Percentiles rank a stretch among this genome's conserved stretches.
Evolutionary conservation across 768 basidiomycete species (phyloP).

Genomic region (Suillus hirtellus): DNA sequence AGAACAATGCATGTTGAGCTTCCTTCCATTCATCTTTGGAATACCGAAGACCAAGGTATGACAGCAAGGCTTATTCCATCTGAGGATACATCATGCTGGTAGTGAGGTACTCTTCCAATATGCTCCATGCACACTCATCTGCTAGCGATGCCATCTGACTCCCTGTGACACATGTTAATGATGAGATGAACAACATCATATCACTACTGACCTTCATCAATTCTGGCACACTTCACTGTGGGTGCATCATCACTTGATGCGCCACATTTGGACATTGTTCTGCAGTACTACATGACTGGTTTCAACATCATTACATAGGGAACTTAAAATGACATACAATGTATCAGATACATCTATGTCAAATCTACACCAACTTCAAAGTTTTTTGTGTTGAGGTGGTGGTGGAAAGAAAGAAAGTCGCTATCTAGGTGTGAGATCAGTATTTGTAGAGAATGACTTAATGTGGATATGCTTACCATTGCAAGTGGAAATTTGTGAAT

Average conservation of each 20-base stretch:
- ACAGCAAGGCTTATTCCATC: background rate
- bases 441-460: background rate
- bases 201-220: background rate
- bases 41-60: background rate
- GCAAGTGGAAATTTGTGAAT: no score
- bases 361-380: background rate
- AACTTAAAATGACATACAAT: background rate
- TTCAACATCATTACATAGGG: background rate
- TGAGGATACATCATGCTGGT: background rate
- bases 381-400: background rate
- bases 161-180: background rate
- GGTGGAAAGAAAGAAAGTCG: background rate
- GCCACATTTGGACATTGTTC: background rate
- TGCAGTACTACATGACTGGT: background rate
- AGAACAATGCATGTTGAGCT: background rate
- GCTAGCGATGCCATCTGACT: background rate
- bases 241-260: background rate
- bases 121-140: background rate
- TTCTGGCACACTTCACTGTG: background rate
- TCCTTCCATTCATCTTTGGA: background rate
- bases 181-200: background rate
- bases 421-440: background rate
- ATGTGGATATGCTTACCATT: background rate
- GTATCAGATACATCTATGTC: background rate
- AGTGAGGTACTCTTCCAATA: background rate